Percentiles rank a stretch among this genome's conserved stretches.
Evolutionary conservation across 2,329 filamentous ascomycete species (phyloP).

Genomic region (Fusarium coicis): DNA sequence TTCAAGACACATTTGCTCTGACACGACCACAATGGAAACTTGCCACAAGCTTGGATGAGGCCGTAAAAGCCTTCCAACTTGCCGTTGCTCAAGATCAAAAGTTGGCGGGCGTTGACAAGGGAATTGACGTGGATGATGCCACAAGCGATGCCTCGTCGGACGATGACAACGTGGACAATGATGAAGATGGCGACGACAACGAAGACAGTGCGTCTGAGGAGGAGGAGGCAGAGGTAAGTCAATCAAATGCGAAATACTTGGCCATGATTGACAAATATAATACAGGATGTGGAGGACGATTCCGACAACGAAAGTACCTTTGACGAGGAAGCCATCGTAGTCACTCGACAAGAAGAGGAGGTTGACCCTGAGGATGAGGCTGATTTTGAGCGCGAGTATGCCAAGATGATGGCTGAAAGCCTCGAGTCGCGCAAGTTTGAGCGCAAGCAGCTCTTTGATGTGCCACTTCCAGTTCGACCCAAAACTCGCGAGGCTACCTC

Average conservation of each 20-base stretch:
- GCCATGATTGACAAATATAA: conserved; percentile 16
- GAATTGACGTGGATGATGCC: conserved; percentile 76
- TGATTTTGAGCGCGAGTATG: conserved; percentile 97
- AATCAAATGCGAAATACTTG: background rate
- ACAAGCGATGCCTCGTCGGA: conserved; percentile 79
- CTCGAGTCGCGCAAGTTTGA: conserved; percentile 96
- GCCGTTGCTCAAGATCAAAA: conserved; percentile 93
- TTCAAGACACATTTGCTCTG: conserved; percentile 89
- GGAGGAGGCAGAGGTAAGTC: conserved; percentile 66
- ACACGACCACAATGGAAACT: conserved; percentile 95
- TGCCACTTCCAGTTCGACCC: conserved; percentile 90
- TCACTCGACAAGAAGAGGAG: conserved; percentile 89
- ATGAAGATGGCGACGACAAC: conserved; percentile 71
- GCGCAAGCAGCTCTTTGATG: conserved; percentile 92
- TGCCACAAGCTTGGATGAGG: conserved; percentile 82
- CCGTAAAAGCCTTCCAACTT: conserved; percentile 83
- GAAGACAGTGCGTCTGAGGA: conserved; percentile 70
- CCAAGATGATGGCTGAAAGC: conserved; percentile 98
- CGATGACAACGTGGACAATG: conserved; percentile 76
- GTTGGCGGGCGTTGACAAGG: conserved; percentile 75
- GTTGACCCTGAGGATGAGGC: conserved; percentile 94
- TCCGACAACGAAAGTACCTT: conserved; percentile 71
- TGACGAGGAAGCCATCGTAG: conserved; percentile 89
- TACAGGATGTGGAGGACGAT: conserved; percentile 60
- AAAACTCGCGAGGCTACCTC: conserved; percentile 68